Conservation (phyloP, 768 basidiomycete genomes). For the Boletus pseudo-olivaceus region DNA sequence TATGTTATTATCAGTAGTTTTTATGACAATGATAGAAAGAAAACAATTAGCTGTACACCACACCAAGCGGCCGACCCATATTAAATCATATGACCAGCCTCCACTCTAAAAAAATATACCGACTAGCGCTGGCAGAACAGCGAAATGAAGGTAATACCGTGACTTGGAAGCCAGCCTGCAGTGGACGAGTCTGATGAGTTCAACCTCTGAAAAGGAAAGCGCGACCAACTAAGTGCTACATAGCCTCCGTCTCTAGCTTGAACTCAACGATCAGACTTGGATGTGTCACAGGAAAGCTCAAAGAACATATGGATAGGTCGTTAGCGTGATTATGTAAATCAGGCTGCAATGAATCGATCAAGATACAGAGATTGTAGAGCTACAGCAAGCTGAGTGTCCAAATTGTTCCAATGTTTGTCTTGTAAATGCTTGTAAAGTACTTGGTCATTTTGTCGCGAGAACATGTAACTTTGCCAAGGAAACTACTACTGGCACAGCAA, state of each 20-base stretch:
- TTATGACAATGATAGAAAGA: too few species aligned
- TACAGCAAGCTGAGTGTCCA: neutral
- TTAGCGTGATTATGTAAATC: neutral
- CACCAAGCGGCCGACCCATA: too few species aligned
- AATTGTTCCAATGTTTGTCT: neutral
- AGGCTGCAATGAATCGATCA: neutral
- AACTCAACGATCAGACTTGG: neutral
- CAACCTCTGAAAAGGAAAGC: too few species aligned
- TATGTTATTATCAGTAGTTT: too few species aligned
- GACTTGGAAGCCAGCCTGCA: too few species aligned
- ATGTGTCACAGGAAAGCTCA: neutral
- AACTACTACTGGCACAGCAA: conserved; percentile 63
- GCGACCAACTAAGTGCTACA: neutral
- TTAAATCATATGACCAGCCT: too few species aligned
- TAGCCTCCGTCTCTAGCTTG: neutral
- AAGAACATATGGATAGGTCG: neutral
- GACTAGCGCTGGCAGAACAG: too few species aligned
- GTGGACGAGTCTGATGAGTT: too few species aligned
- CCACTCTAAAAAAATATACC: too few species aligned
- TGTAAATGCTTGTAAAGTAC: conserved; percentile 1
- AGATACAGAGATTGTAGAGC: neutral
- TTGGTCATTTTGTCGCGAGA: conserved; percentile 39
- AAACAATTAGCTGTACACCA: too few species aligned
- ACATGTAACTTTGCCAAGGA: conserved; percentile 68
- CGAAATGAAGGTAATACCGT: too few species aligned